Base-by-base conservation (phyloP, 805 yeast species). In the Wickerhamiella shivajii region DNA sequence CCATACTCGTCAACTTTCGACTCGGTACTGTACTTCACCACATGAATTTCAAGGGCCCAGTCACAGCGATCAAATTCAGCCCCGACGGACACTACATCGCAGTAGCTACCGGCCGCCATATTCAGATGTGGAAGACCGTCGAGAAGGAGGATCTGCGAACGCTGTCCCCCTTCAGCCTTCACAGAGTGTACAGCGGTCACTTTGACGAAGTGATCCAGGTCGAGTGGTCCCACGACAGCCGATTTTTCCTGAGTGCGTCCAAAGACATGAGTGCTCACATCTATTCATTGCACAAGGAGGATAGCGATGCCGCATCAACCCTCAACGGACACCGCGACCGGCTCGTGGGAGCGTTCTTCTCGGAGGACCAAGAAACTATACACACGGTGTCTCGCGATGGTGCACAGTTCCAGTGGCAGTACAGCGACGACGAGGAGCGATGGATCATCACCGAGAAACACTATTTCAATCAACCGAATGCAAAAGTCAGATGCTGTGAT, bases 91-190 rank as follows among this genome's bases (percentile, higher is more conserved):
- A 64, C 28, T 70, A 71, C 46, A 85, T 90, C 58, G 96, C 96
- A 5, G 67, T 83, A 18, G 93, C 93, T 3, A 63, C 74, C 22
- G 83, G 81, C 5, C 61, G 93, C 44, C 77, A 78, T 34, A 61
- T 87, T 12, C 96, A 90, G 54, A 75, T 90, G 6, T 90, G 98
- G 98, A 75, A 72, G 49, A 81, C 96, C 1, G 96, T 96, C 0
- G 74, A 69, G 29, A 61, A 64, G 16, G 59, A 71, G 6, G 90
- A 80, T 46, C 95, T 83, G 49, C 67, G 93, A 40, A 94, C 84
- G 52, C 90, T 90, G 64, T 90, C 95, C 1, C 98, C 98, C 11
- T 90, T 90, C 56, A 79, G 87, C 24, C 77, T 93, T 42, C 81
- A 80, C 55, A 64, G 93, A 49, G 70, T 79, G 6, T 84, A 84